phyloP scores from a whole-genome alignment of 2,329 filamentous ascomycete species.

The Moelleriella libera region DNA sequence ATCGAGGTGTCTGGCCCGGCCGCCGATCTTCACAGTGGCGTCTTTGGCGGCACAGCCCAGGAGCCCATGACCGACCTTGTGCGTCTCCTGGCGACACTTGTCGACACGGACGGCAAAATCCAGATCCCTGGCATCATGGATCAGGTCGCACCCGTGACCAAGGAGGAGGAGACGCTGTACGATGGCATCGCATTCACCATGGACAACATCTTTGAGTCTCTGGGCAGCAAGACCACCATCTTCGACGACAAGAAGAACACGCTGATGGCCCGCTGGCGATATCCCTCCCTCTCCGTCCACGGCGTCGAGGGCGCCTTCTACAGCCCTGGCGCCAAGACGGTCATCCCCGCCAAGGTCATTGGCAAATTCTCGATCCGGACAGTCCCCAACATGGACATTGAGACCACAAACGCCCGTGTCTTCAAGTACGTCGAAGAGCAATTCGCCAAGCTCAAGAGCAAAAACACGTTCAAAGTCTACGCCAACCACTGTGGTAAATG shows the following conservation, averaged over 20 bases:
- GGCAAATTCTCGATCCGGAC: conserved; percentile 98
- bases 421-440: conserved; percentile 71
- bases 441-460: conserved; percentile 77
- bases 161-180: conserved; percentile 81
- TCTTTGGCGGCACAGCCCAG: conserved; percentile 91
- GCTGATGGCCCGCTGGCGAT: conserved; percentile 92
- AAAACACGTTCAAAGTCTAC: conserved; percentile 76
- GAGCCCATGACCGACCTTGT: conserved; percentile 97
- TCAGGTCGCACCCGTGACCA: conserved; percentile 76
- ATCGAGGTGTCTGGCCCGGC: conserved; percentile 82
- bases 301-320: conserved; percentile 93
- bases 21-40: conserved; percentile 89
- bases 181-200: conserved; percentile 86
- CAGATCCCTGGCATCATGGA: conserved; percentile 88
- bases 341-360: conserved; percentile 93
- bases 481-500: conserved; percentile 90
- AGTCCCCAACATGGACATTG: conserved; percentile 92
- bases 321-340: conserved; percentile 87
- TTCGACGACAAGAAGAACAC: conserved; percentile 80
- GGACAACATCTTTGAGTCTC: conserved; percentile 83
- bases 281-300: conserved; percentile 86
- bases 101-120: conserved; percentile 85
- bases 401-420: conserved; percentile 74
- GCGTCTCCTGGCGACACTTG: conserved; percentile 66
- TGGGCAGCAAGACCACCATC: conserved; percentile 81